A percentile compares a stretch with the other conserved stretches of the same genome.
Evolutionary conservation across 192 early-diverging fungal genomes (phyloP).

Genomic region (Linnemannia zychae): DNA sequence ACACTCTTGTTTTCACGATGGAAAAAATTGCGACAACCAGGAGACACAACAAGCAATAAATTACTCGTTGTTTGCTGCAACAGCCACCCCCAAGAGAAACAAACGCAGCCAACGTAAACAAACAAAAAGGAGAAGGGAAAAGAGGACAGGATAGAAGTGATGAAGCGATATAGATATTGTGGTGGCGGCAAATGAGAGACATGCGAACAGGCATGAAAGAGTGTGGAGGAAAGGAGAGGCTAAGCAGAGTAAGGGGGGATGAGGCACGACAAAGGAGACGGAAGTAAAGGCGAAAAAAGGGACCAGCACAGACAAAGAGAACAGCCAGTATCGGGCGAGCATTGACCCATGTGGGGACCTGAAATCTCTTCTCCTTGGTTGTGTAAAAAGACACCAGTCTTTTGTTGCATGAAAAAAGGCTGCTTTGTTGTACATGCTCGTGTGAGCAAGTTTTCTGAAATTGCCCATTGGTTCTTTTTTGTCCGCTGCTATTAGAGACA

Average conservation of each 20-base stretch:
- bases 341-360: background rate
- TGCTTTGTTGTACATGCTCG: no score
- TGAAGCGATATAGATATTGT: background rate
- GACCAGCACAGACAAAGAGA: background rate
- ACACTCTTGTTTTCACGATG: background rate
- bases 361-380: background rate
- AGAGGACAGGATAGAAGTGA: background rate
- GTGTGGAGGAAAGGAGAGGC: background rate
- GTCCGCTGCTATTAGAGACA: no score
- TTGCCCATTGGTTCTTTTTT: no score
- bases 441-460: no score
- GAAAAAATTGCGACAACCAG: background rate
- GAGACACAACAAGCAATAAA: background rate
- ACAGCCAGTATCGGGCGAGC: background rate
- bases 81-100: background rate
- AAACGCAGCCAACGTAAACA: background rate
- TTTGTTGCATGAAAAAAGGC: background rate
- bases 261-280: background rate
- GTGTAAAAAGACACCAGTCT: background rate
- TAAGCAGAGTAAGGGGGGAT: background rate
- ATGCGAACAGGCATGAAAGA: background rate
- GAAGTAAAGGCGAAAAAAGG: background rate
- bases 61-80: no score
- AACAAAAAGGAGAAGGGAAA: background rate
- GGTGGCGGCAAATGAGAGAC: background rate